Conservation (phyloP, 371 early-diverging fungal species). For the Chytridium lagenaria region DNA sequence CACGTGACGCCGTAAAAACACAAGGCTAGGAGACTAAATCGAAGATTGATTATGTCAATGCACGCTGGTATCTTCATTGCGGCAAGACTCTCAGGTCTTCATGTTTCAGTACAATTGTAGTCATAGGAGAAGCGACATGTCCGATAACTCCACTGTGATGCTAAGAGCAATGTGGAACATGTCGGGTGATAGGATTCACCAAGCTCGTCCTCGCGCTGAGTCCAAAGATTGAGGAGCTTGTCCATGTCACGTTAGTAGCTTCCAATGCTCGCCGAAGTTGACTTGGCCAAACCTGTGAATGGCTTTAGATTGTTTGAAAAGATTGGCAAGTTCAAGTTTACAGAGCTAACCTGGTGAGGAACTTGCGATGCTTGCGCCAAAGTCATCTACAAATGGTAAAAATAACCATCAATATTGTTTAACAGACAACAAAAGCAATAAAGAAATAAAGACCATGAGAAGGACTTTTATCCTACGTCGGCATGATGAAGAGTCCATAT, state of each 20-base stretch:
- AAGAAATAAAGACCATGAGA: not conserved
- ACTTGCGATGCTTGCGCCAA: constrained; percentile 55
- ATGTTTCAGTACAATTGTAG: not conserved
- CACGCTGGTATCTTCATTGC: not conserved
- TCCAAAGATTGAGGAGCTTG: constrained; percentile 6
- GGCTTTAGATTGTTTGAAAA: too few species aligned
- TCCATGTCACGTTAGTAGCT: not conserved
- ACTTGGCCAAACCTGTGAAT: constrained; percentile 46
- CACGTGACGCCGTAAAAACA: not conserved
- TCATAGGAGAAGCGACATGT: constrained; percentile 32
- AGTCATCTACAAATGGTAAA: constrained; percentile 31
- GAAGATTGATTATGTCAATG: not conserved
- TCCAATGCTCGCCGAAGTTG: constrained; percentile 23
- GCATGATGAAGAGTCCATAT: constrained; percentile 5
- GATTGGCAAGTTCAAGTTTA: too few species aligned
- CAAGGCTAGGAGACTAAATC: not conserved
- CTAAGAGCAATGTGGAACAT: constrained; percentile 14
- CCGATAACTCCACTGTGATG: constrained; percentile 35
- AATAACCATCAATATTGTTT: constrained; percentile 43
- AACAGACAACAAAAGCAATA: too few species aligned
- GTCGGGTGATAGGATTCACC: constrained; percentile 13
- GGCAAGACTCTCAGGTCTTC: not conserved
- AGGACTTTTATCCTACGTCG: not conserved
- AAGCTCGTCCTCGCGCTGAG: constrained; percentile 8
- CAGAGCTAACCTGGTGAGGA: constrained; percentile 32